Conservation (phyloP, 2,329 filamentous ascomycete genomes). For the Colletotrichum somersetense region DNA sequence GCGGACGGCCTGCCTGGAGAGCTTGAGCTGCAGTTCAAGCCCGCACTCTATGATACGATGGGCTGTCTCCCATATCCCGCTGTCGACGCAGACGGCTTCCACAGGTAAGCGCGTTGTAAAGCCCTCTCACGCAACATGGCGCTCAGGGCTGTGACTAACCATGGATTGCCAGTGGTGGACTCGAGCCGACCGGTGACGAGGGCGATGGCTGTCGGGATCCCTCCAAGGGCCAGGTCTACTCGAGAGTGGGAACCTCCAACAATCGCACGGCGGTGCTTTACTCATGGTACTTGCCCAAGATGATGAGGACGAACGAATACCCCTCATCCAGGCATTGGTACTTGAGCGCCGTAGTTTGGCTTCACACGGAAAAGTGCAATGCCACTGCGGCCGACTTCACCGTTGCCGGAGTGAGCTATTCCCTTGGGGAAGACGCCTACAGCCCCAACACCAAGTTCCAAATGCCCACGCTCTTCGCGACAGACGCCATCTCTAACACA, state of each 20-base stretch:
- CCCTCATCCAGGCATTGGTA: slow-evolving; percentile 10
- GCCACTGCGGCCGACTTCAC: not conserved
- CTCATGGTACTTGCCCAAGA: slow-evolving; percentile 27
- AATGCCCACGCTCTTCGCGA: not conserved
- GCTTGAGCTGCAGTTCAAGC: slow-evolving; percentile 18
- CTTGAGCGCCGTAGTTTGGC: slow-evolving; percentile 17
- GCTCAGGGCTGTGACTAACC: not conserved
- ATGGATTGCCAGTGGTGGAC: not conserved
- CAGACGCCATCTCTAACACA: not conserved
- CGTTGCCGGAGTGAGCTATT: slow-evolving; percentile 19
- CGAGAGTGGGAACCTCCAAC: slow-evolving; percentile 13
- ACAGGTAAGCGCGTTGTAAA: not conserved
- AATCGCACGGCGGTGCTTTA: slow-evolving; percentile 8
- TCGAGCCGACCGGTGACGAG: not conserved
- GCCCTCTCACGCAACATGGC: not conserved
- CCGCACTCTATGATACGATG: not conserved
- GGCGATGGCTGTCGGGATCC: not conserved
- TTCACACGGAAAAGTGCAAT: slow-evolving; percentile 10
- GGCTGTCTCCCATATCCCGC: slow-evolving; percentile 21
- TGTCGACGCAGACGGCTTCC: slow-evolving; percentile 17
- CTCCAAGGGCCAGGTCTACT: slow-evolving; percentile 3
- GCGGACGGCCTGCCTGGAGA: not conserved
- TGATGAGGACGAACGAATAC: not conserved
- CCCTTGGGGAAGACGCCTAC: not conserved
- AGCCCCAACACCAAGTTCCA: not conserved